Conservation (phyloP, 2,329 filamentous ascomycete genomes). For the Microcera coccophila region DNA sequence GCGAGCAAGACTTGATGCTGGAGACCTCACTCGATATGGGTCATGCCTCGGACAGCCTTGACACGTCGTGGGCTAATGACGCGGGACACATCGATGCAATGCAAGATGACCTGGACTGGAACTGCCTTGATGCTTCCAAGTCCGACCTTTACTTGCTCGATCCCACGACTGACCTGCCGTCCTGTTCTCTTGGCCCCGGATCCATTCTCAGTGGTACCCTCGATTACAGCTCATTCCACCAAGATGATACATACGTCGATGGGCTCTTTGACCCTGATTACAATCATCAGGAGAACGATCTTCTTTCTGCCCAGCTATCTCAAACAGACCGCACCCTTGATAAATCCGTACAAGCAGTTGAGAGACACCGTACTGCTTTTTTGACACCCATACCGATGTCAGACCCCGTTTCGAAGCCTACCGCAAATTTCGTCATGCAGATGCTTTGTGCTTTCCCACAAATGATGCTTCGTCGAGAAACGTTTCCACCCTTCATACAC, state of each 20-base stretch:
- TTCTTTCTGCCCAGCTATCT: no score
- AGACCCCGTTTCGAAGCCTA: constrained; percentile 10
- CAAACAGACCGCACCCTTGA: no score
- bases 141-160: no score
- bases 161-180: no score
- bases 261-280: not conserved
- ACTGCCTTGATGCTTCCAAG: not conserved
- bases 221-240: not conserved
- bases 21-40: not conserved
- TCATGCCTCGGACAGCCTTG: not conserved
- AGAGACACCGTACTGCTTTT: not conserved
- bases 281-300: not conserved
- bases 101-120: not conserved
- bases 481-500: constrained; percentile 32
- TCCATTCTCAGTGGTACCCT: no score
- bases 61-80: no score
- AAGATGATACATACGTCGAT: not conserved
- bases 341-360: not conserved
- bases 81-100: no score
- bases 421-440: constrained; percentile 22
- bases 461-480: constrained; percentile 31
- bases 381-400: constrained; percentile 9
- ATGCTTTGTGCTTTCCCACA: constrained; percentile 27
- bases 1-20: not conserved
- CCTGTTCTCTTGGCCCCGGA: no score